Percentiles rank a stretch among this genome's conserved stretches.
Conservation (phyloP, 768 basidiomycete species). For the Amanita pseudoporphyria region DNA sequence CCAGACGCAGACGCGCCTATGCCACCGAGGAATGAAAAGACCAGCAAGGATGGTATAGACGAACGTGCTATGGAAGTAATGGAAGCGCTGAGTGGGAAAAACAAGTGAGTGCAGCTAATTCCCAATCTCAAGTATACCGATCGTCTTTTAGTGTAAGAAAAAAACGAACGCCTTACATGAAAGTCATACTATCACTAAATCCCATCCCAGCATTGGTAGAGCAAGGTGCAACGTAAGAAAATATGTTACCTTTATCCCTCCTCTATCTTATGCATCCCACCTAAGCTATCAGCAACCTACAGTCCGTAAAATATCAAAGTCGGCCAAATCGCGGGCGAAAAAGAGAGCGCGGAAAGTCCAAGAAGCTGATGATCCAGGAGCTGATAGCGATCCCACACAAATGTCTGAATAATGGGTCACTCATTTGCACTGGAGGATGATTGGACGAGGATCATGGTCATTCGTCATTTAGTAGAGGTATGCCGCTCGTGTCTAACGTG, state of each 20-base stretch:
- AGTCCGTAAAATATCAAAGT: slow-evolving; percentile 44
- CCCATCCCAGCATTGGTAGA: slow-evolving; percentile 30
- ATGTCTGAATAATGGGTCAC: slow-evolving; percentile 46
- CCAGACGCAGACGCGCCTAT: slow-evolving; percentile 1
- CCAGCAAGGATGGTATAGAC: background rate
- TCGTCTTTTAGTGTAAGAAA: slow-evolving; percentile 34
- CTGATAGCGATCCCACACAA: slow-evolving; percentile 20
- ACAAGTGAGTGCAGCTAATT: slow-evolving; percentile 55
- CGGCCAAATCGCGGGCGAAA: slow-evolving; percentile 46
- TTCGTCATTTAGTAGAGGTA: too few species aligned
- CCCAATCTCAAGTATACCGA: too few species aligned
- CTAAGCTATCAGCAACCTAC: slow-evolving; percentile 48
- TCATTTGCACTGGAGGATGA: too few species aligned
- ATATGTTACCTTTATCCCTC: background rate
- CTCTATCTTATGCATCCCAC: background rate
- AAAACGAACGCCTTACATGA: slow-evolving; percentile 59
- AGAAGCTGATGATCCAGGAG: slow-evolving; percentile 2
- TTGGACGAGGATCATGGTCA: too few species aligned
- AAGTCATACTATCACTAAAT: slow-evolving; percentile 46
- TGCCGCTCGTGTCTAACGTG: too few species aligned
- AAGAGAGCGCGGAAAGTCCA: slow-evolving; percentile 22
- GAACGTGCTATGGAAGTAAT: slow-evolving; percentile 21
- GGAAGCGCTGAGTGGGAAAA: slow-evolving; percentile 46
- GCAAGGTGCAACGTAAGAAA: slow-evolving; percentile 44
- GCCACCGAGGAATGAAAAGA: slow-evolving; percentile 10